A percentile compares a stretch with the other conserved stretches of the same genome.
phyloP scores from a whole-genome alignment of 768 basidiomycete species.

The Leucogyrophana mollusca region DNA sequence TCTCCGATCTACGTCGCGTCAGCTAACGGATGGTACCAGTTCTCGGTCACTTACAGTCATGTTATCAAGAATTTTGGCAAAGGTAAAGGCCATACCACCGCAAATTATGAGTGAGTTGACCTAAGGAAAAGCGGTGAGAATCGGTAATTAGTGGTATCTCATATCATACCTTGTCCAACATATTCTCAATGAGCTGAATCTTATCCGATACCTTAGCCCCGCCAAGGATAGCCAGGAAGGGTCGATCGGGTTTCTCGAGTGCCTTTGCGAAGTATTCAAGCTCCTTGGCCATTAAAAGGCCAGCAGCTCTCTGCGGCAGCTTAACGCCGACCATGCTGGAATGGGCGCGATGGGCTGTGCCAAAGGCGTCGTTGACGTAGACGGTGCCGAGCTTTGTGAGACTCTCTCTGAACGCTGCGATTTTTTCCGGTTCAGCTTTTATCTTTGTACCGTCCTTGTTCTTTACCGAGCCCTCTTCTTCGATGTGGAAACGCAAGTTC shows the following conservation, averaged over 20 bases:
- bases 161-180: constrained; percentile 92
- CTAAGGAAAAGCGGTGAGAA: constrained; percentile 34
- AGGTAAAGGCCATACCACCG: constrained; percentile 99
- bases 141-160: background rate
- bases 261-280: constrained; percentile 99
- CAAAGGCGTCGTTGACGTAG: constrained; percentile 98
- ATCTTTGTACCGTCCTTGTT: constrained; percentile 93
- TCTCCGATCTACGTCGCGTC: constrained; percentile 71
- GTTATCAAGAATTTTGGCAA: constrained; percentile 90
- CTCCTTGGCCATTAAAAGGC: constrained; percentile 98
- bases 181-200: constrained; percentile 97
- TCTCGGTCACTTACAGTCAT: constrained; percentile 50
- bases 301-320: constrained; percentile 87
- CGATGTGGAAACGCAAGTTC: constrained; percentile 97
- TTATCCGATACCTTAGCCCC: constrained; percentile 99
- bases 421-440: constrained; percentile 84
- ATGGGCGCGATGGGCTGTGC: constrained; percentile 97
- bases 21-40: constrained; percentile 4
- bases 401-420: constrained; percentile 80
- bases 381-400: constrained; percentile 93
- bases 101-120: constrained; percentile 95
- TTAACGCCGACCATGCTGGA: constrained; percentile 98
- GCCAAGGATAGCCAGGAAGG: constrained; percentile 97
- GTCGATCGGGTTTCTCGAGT: constrained; percentile 88
- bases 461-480: constrained; percentile 94